Evolutionary conservation across 2,329 filamentous ascomycete genomes (phyloP).

Genomic region (Penicillium janthinellum): DNA sequence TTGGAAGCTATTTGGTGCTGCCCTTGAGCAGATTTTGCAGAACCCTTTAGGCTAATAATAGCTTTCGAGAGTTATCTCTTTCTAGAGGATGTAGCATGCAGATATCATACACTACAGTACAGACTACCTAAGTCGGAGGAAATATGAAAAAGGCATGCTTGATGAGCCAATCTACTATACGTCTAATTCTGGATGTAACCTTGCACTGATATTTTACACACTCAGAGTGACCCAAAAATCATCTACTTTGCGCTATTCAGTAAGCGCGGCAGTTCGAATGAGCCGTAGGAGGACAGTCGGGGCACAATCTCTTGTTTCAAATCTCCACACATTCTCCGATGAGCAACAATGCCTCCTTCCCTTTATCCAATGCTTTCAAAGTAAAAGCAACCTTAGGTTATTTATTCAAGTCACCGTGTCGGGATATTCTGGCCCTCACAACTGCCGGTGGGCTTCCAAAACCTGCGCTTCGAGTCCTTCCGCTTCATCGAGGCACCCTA

Average conservation of each 20-base stretch:
- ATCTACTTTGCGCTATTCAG: not conserved
- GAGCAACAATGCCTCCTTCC: not conserved
- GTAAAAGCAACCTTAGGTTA: not conserved
- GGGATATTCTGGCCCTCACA: not conserved
- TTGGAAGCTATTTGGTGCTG: too few relatives aligned
- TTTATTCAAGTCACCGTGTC: not conserved
- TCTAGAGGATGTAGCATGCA: too few relatives aligned
- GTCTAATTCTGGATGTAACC: not conserved
- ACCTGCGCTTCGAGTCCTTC: not conserved
- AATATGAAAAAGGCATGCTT: too few relatives aligned
- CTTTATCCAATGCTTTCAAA: not conserved
- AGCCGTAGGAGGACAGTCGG: not conserved
- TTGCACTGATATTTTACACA: not conserved
- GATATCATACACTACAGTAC: too few relatives aligned
- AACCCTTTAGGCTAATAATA: too few relatives aligned
- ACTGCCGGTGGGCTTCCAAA: not conserved
- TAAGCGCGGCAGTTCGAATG: not conserved
- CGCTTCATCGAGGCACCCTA: not conserved
- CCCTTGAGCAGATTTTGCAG: too few relatives aligned
- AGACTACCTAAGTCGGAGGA: too few relatives aligned
- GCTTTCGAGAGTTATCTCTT: too few relatives aligned
- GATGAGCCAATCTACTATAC: too few relatives aligned
- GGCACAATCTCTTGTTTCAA: not conserved
- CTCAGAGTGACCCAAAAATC: not conserved
- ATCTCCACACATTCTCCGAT: not conserved